phyloP scores from a whole-genome alignment of 225 moss, liverwort and hornwort genomes.

The Physcomitrellopsis africana region DNA sequence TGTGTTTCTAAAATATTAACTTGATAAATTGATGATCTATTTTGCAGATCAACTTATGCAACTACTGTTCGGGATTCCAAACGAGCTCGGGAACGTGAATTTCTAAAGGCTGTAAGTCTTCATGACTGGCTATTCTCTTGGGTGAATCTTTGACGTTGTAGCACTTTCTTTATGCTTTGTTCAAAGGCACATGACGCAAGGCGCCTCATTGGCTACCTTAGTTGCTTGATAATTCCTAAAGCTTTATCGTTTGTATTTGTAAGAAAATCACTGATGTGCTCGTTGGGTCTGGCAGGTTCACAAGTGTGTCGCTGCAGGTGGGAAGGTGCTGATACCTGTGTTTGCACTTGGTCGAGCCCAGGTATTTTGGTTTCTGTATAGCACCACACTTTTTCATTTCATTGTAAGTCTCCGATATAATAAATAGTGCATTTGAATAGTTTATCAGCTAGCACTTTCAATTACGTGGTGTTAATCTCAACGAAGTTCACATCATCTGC shows the following conservation, averaged over 20 bases:
- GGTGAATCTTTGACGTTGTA: slow-evolving; percentile 2
- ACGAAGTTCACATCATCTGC: neutral
- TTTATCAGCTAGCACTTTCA: neutral
- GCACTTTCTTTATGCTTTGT: neutral
- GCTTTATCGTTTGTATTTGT: slow-evolving; percentile 13
- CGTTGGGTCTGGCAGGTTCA: slow-evolving; percentile 67
- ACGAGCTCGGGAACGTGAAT: slow-evolving; percentile 92
- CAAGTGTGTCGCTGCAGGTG: slow-evolving; percentile 85
- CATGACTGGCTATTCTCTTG: slow-evolving; percentile 12
- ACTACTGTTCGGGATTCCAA: slow-evolving; percentile 97
- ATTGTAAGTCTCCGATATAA: neutral
- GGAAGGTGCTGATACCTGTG: slow-evolving; percentile 97
- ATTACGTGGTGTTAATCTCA: neutral
- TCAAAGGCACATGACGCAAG: neutral
- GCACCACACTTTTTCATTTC: neutral
- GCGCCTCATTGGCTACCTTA: neutral
- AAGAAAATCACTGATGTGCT: slow-evolving; percentile 8
- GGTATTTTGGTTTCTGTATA: slow-evolving; percentile 42
- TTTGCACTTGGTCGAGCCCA: slow-evolving; percentile 98
- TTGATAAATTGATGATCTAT: neutral
- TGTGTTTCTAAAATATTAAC: neutral
- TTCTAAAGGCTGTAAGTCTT: slow-evolving; percentile 84
- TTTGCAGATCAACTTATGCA: slow-evolving; percentile 90
- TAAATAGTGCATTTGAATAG: neutral
- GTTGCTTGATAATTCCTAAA: neutral